phyloP scores from a whole-genome alignment of 495 filamentous ascomycete species.

The Staphylotrichum longicolle region DNA sequence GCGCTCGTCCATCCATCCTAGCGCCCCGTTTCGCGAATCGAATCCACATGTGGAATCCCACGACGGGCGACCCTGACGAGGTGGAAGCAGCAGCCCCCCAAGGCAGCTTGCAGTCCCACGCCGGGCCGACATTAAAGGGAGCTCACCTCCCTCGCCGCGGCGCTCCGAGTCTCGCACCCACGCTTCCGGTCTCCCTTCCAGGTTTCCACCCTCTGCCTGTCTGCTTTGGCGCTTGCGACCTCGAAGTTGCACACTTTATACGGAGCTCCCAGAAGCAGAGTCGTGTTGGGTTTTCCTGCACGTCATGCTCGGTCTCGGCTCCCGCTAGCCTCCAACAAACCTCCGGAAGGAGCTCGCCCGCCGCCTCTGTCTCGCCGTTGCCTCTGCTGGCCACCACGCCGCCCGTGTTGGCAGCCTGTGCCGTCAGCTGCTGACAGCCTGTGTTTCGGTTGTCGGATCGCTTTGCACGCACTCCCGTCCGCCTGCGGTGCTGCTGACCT shows the following conservation, averaged over 20 bases:
- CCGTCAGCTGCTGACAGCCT: conserved; percentile 21
- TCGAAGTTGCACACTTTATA: background rate
- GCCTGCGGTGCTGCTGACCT: conserved; percentile 22
- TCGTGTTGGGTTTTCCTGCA: conserved; percentile 17
- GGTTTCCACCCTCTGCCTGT: background rate
- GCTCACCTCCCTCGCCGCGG: conserved; percentile 30
- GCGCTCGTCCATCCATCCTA: conserved; percentile 18
- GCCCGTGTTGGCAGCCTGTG: conserved; percentile 18
- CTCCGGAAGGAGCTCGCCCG: conserved; percentile 17
- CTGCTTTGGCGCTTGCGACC: conserved; percentile 1
- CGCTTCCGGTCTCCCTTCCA: conserved; percentile 22
- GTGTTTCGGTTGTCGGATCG: conserved; percentile 25
- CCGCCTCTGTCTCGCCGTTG: background rate
- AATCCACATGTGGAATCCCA: conserved; percentile 26
- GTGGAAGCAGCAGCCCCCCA: background rate
- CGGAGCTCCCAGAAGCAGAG: background rate
- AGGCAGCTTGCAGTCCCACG: conserved; percentile 22
- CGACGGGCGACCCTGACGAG: conserved; percentile 15
- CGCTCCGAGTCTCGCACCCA: conserved; percentile 27
- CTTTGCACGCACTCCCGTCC: background rate
- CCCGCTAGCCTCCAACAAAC: conserved; percentile 22
- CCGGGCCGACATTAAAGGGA: conserved; percentile 33
- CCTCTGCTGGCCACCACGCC: conserved; percentile 2
- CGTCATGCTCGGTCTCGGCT: conserved; percentile 27
- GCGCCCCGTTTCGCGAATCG: conserved; percentile 29